phyloP scores from a whole-genome alignment of 2,329 filamentous ascomycete species.

The Alternaria ventricosa region DNA sequence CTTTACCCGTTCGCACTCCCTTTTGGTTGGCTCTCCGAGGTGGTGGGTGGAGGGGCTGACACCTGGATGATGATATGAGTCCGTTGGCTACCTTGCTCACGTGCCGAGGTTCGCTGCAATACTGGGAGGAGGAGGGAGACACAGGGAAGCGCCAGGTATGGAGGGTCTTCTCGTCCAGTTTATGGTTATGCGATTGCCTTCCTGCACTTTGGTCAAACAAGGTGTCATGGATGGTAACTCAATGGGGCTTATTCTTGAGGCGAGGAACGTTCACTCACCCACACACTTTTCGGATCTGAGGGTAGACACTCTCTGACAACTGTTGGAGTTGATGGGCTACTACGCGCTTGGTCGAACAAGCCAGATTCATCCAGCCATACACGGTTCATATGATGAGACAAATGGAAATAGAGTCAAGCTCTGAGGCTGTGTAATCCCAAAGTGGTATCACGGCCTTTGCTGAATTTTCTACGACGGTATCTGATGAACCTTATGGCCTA shows the following conservation, averaged over 20 bases:
- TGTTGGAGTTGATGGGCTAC: constrained; percentile 31
- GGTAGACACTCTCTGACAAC: constrained; percentile 39
- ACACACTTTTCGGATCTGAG: constrained; percentile 53
- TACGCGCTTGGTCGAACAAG: constrained; percentile 71
- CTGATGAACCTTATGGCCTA: constrained; percentile 52
- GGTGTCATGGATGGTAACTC: constrained; percentile 75
- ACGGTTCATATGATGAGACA: constrained; percentile 80
- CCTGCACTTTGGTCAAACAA: constrained; percentile 44
- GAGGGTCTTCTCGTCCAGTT: constrained; percentile 84
- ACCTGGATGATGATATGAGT: constrained; percentile 90
- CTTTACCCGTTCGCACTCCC: constrained; percentile 62
- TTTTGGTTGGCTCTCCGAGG: constrained; percentile 26
- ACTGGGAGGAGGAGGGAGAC: constrained; percentile 41
- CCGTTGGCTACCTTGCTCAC: constrained; percentile 60
- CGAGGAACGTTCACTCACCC: constrained; percentile 73
- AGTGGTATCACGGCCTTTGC: constrained; percentile 52
- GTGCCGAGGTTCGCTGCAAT: constrained; percentile 26
- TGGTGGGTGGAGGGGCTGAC: constrained; percentile 52
- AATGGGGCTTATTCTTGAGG: constrained; percentile 99
- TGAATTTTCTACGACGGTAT: constrained; percentile 56
- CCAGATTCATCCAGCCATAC: constrained; percentile 59
- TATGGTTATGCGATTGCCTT: constrained; percentile 97
- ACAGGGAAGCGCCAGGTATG: constrained; percentile 39
- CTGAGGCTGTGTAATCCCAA: constrained; percentile 69
- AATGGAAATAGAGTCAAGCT: constrained; percentile 98